Base-by-base conservation (phyloP, 805 yeast species). In the Candida xiaguanensis region DNA sequence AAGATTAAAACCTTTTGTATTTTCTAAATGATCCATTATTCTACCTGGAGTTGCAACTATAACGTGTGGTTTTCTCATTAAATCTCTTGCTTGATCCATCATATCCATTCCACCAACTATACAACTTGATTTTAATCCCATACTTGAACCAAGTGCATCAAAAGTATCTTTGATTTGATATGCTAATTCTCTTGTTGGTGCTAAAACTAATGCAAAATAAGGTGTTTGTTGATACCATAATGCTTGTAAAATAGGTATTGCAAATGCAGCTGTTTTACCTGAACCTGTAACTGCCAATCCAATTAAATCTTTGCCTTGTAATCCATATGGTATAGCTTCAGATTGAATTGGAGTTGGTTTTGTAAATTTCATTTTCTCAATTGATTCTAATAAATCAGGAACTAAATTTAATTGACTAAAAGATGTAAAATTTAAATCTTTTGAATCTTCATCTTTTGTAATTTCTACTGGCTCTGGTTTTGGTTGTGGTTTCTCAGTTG, bases 211-310 rank as follows among this genome's bases (percentile, higher is more conserved):
- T 3, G 95, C 95, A 61, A 79, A 93, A 52, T 85, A 85, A 3
- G 96, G 90, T 2, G 83, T 72, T 53, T 91, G 96, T 19, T 82
- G 89, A 40, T 87, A 80, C 88, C 96, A 90, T 35, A 93, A 70
- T 1, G 87, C 81, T 59, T 93, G 97, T 23, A 93, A 71, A 32
- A 93, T 87, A 1, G 99, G 99, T 37, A 93, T 79, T 7, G 98
- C 97, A 71, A 93, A 93, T 0, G 99, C 99, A 0, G 98, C 99
- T 0, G 99, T 93, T 62, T 91, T 91, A 47, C 99, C 99, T 3
- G 96, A 87, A 32, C 99, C 99, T 0, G 99, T 91, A 56, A 91
- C 96, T 0, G 99, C 99, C 45, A 91, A 74, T 11, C 99, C 99
- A 55, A 91, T 89, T 34, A 91, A 82, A 64, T 91, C 99, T 48